phyloP scores from a whole-genome alignment of 108 stramenopile species.

The Epithemia pelagica region DNA sequence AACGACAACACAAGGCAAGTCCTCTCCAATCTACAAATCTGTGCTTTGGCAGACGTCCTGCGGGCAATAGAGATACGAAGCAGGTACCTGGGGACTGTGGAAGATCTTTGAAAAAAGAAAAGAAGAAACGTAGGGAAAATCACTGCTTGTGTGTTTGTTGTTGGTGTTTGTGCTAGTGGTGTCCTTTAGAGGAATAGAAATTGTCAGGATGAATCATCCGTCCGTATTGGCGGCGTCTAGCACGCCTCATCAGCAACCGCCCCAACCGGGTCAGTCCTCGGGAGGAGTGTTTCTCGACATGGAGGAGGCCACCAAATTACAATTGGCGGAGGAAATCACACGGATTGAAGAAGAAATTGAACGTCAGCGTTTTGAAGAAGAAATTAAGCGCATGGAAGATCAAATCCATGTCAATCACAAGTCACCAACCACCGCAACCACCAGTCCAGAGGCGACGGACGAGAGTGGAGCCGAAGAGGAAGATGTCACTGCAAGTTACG shows the following conservation, averaged over 20 bases:
- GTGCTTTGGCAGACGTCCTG: no score
- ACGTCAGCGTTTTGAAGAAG: constrained; percentile 4
- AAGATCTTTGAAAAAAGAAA: no score
- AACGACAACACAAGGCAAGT: no score
- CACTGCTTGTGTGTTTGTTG: no score
- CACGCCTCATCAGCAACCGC: not conserved
- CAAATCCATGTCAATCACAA: not conserved
- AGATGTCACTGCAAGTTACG: not conserved
- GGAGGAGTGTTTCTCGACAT: not conserved
- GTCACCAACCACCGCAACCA: not conserved
- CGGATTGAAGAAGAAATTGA: constrained; percentile 2
- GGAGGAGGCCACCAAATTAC: not conserved
- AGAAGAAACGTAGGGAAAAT: no score
- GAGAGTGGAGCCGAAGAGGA: not conserved
- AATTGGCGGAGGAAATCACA: not conserved
- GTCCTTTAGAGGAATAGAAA: no score
- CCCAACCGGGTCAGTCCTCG: not conserved
- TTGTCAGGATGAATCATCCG: not conserved
- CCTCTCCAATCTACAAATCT: no score
- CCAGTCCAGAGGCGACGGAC: not conserved
- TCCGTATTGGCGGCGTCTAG: not conserved
- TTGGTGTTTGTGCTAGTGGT: no score
- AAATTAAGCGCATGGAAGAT: constrained; percentile 9
- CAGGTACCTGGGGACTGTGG: no score
- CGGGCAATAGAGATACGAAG: no score